Evolutionary conservation across 371 early-diverging fungal species (phyloP).

Genomic region (Lichtheimia hyalospora): DNA sequence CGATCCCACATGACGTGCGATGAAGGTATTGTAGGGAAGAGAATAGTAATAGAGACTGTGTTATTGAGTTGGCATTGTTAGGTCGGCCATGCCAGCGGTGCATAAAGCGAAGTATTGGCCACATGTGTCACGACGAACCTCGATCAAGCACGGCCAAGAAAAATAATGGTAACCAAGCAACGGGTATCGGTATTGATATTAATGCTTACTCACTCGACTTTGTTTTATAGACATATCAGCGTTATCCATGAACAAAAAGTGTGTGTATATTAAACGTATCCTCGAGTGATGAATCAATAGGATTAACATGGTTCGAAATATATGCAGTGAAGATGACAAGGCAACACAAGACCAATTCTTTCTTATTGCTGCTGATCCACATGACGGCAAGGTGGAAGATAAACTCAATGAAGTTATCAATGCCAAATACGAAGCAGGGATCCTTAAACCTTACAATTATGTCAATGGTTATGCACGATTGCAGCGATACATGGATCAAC

Average conservation of each 20-base stretch:
- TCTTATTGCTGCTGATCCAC: conserved; percentile 87
- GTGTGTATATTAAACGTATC: not conserved
- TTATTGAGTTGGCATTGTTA: conserved; percentile 7
- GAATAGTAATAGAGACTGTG: not conserved
- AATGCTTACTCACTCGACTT: not conserved
- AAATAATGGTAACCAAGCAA: conserved; percentile 1
- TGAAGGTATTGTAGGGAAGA: conserved; percentile 42
- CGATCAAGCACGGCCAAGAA: conserved; percentile 26
- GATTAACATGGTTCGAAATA: not conserved
- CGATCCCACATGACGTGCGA: conserved; percentile 85
- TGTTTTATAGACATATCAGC: not conserved
- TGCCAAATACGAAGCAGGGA: conserved; percentile 93
- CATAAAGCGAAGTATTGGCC: conserved; percentile 85
- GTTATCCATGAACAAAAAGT: not conserved
- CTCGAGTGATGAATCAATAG: not conserved
- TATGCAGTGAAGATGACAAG: not conserved
- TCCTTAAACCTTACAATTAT: conserved; percentile 93
- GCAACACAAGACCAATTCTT: conserved; percentile 72
- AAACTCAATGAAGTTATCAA: conserved; percentile 86
- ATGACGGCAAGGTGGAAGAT: conserved; percentile 80
- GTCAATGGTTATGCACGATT: conserved; percentile 88
- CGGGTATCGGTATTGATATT: not conserved
- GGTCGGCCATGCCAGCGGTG: conserved; percentile 90
- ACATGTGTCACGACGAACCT: conserved; percentile 76
- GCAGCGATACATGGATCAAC: conserved; percentile 87